Evolutionary conservation across 164 flowering plant genomes (phyloP), one percentile per base, ranked within the genome.

Genomic region (Protea cynaroides): DNA sequence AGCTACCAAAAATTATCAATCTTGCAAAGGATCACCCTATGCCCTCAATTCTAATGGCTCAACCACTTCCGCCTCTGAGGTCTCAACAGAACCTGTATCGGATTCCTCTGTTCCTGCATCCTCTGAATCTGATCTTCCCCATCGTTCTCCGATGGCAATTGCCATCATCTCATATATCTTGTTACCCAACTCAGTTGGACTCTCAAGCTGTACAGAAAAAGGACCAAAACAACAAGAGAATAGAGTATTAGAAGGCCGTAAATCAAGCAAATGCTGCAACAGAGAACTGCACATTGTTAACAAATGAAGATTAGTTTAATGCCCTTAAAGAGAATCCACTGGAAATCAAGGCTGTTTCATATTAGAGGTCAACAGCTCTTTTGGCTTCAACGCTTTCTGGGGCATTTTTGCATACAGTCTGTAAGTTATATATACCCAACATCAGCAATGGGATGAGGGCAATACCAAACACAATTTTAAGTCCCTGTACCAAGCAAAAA

Each of bases 131-230:
- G 72, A 49, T 78, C 96, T 74, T 0, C 97, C 99, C 99, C 99
- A n/a, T 73, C 84, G 79, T n/a, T 96, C 97, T 43, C 92, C 95
- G 14, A 94, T 78, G 53, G 96, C 97, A 75, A 94, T 82, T 0
- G 89, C 83, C 96, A 94, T 94, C 97, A 91, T 94, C 81, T 89
- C n/a, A n/a, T 94, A 91, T 24, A 94, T 94, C 77, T 89, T 94
- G 79, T 72, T 77, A 23, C 97, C 96, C 74, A 94, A 66, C 68
- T 94, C 96, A n/a, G 96, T 87, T 24, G 99, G 99, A 71, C 92
- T 91, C 58, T 94, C 99, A 51, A 94, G 99, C 97, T 91, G 88
- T 71, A 56, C 55, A 10, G 59, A 61, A 14, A 2, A 38, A 34
- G 25, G 11, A 7, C 54, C 23, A 25, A 56, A 24, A n/a, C 51